These are phyloP conservation scores for Solanum phureja DNA, from an alignment of 257 asterid species.

Conservation along the genomic window DNA sequence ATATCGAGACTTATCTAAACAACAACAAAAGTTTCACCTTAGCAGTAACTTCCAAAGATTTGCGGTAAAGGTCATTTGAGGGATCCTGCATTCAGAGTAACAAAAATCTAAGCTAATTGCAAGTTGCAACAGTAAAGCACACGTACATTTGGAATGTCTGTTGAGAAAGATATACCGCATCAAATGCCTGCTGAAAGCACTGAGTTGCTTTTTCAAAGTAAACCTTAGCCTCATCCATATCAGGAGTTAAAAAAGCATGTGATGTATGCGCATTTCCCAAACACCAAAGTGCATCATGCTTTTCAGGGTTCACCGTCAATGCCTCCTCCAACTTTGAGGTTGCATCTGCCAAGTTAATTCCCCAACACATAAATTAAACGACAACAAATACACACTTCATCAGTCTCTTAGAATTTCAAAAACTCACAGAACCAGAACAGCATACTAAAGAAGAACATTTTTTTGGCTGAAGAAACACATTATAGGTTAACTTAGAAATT, in stretches of 20 bases:
- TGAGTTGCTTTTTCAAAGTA: slow-evolving; percentile 15
- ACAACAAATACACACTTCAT: too few relatives aligned
- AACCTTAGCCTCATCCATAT: slow-evolving; percentile 39
- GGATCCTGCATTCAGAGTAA: slow-evolving; percentile 55
- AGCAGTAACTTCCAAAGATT: slow-evolving; percentile 63
- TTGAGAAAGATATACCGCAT: slow-evolving; percentile 30
- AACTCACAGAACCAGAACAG: too few relatives aligned
- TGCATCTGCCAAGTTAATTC: too few relatives aligned
- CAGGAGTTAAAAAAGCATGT: slow-evolving; percentile 28
- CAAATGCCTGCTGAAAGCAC: slow-evolving; percentile 60
- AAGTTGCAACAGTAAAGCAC: background rate
- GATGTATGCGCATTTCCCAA: too few relatives aligned
- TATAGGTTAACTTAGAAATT: too few relatives aligned
- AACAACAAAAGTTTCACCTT: slow-evolving; percentile 37
- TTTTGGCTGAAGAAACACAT: too few relatives aligned
- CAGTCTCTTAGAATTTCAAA: too few relatives aligned
- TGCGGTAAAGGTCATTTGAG: slow-evolving; percentile 61
- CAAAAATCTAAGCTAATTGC: background rate
- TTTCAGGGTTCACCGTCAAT: too few relatives aligned
- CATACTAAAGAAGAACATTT: too few relatives aligned
- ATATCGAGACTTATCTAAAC: background rate
- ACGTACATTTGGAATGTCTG: background rate
- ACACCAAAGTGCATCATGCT: too few relatives aligned
- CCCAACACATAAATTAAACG: too few relatives aligned
- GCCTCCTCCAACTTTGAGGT: too few relatives aligned